These are phyloP conservation scores for Botryosphaeria dothidea DNA, from an alignment of 2,329 filamentous ascomycete species.

Conservation along the genomic window DNA sequence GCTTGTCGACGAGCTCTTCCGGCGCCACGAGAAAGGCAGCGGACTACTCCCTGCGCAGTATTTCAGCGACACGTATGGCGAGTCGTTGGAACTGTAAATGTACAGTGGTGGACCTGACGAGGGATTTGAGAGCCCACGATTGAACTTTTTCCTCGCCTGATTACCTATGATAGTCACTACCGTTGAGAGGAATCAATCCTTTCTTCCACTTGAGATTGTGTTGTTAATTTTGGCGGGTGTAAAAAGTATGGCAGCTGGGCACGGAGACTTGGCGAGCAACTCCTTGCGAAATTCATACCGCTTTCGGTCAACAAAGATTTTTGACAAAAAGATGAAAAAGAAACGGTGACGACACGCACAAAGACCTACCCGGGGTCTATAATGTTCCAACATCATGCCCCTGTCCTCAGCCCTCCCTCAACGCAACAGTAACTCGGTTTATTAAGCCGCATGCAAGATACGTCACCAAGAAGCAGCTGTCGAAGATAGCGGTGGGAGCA, in stretches of 20 bases:
- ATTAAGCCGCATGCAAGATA: too few species aligned
- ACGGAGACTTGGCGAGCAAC: not conserved
- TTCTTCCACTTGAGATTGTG: too few species aligned
- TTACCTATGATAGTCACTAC: too few species aligned
- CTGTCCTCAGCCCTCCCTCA: too few species aligned
- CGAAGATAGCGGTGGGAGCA: too few species aligned
- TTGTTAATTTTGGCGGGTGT: too few species aligned
- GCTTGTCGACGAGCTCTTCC: slow-evolving; percentile 39
- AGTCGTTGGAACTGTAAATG: slow-evolving; percentile 21
- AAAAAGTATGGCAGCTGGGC: slow-evolving; percentile 13
- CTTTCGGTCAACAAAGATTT: not conserved
- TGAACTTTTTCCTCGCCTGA: too few species aligned
- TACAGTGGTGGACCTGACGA: too few species aligned
- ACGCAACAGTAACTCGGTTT: too few species aligned
- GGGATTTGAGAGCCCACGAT: too few species aligned
- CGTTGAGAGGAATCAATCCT: too few species aligned
- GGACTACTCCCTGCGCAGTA: not conserved
- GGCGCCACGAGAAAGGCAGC: slow-evolving; percentile 32
- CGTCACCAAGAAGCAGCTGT: too few species aligned
- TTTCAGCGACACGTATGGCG: slow-evolving; percentile 4
- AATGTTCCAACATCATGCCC: not conserved
- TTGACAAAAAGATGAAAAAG: not conserved
- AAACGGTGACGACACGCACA: not conserved
- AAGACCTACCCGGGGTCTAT: not conserved
- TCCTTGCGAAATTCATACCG: not conserved